Evolutionary conservation across 2,329 filamentous ascomycete genomes (phyloP).

Genomic region (Sporothrix mexicana): DNA sequence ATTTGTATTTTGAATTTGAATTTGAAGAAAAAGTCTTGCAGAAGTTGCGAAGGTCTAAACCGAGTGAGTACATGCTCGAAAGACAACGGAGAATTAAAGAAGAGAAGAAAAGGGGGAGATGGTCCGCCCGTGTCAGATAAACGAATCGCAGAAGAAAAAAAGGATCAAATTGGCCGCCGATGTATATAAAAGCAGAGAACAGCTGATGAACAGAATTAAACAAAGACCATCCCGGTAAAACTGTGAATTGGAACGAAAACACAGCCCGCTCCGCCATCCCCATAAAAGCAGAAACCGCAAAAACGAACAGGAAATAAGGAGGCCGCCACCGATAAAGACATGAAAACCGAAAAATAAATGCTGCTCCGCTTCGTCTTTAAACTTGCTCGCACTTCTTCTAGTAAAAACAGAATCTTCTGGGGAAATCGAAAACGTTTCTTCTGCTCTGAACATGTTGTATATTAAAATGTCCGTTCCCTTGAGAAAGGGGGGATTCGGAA

Average conservation of each 20-base stretch:
- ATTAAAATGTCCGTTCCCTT: neutral
- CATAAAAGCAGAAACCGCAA: neutral
- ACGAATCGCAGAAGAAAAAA: neutral
- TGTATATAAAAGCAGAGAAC: neutral
- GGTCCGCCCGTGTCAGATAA: neutral
- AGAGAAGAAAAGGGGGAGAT: neutral
- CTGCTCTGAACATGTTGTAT: slow-evolving; percentile 14
- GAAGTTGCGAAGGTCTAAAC: neutral
- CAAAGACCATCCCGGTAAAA: neutral
- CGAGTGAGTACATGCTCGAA: neutral
- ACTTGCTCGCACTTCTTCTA: neutral
- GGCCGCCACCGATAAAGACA: neutral
- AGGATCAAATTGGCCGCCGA: slow-evolving; percentile 9
- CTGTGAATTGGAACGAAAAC: neutral
- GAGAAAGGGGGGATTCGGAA: neutral
- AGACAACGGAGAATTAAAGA: neutral
- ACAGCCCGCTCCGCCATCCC: neutral
- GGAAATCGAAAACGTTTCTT: neutral
- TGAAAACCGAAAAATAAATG: neutral
- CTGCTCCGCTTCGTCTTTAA: neutral
- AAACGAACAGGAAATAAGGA: neutral
- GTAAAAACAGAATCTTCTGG: neutral
- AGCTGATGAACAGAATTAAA: neutral
- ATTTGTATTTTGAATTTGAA: neutral
- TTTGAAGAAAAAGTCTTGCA: slow-evolving; percentile 8